Conservation (phyloP, 2,329 filamentous ascomycete genomes). For the Ustulina deusta region DNA sequence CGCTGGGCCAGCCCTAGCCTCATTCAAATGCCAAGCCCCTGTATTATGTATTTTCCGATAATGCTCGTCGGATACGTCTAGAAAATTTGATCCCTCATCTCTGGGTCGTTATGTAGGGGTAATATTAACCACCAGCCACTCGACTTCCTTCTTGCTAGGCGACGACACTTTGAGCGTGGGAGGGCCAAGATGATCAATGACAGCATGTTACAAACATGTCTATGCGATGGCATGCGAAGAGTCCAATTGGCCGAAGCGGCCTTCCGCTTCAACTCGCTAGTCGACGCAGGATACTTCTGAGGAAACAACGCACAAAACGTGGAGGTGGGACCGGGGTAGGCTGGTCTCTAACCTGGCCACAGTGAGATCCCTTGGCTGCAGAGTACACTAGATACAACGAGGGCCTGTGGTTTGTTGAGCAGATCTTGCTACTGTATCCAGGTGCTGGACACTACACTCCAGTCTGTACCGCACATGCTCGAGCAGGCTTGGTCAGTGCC, state of each 20-base stretch:
- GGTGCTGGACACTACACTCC: conserved; percentile 9
- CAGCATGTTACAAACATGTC: conserved; percentile 29
- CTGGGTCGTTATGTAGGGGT: conserved; percentile 26
- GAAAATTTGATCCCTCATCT: conserved; percentile 21
- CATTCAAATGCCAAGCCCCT: conserved; percentile 30
- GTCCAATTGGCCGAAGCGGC: conserved; percentile 25
- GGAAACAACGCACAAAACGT: conserved; percentile 40
- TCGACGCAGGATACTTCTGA: conserved; percentile 30
- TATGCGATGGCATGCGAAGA: conserved; percentile 24
- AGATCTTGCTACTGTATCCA: conserved; percentile 27
- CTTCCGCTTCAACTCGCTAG: conserved; percentile 30
- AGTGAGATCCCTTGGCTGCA: conserved; percentile 39
- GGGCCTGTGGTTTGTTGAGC: conserved; percentile 20
- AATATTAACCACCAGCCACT: conserved; percentile 37
- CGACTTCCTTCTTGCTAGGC: conserved; percentile 25
- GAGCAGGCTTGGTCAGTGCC: conserved; percentile 28
- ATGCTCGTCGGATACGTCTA: conserved; percentile 23
- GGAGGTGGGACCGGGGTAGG: conserved; percentile 38
- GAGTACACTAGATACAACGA: conserved; percentile 31
- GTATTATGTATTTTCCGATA: conserved; percentile 29
- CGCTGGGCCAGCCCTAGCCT: conserved; percentile 31
- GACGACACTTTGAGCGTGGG: conserved; percentile 19
- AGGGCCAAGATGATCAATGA: conserved; percentile 16
- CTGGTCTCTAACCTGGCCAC: conserved; percentile 37
- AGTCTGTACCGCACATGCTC: conserved; percentile 21